These are phyloP conservation scores for Orbilia brochopaga DNA, from an alignment of 2,329 filamentous ascomycete genomes.

Conservation along the genomic window DNA sequence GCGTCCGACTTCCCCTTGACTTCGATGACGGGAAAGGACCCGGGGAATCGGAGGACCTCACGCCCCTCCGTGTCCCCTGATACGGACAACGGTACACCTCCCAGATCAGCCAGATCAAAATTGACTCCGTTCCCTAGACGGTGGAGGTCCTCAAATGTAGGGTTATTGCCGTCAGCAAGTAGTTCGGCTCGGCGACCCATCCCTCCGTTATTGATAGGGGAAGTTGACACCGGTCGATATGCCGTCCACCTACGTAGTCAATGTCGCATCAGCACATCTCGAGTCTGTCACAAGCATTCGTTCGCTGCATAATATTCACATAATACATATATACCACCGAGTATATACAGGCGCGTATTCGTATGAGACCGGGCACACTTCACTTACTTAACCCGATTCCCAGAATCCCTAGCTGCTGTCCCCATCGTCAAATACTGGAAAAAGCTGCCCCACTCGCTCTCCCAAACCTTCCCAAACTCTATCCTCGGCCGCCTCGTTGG, in stretches of 20 bases:
- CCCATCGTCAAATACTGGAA: conserved; percentile 22
- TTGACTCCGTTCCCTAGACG: no score
- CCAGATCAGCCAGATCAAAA: no score
- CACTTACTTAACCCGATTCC: conserved; percentile 1
- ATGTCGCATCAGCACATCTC: neutral
- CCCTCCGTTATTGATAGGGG: neutral
- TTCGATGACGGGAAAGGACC: conserved; percentile 17
- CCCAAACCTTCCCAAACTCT: conserved; percentile 1
- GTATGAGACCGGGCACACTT: no score
- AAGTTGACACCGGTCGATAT: conserved; percentile 20
- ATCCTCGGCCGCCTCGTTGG: conserved; percentile 11
- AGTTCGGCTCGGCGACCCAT: neutral
- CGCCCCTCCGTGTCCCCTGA: neutral
- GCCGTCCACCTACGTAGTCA: conserved; percentile 22
- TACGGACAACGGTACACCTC: neutral
- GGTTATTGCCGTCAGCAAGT: neutral
- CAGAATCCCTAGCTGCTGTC: neutral
- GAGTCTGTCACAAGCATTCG: neutral
- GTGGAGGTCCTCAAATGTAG: conserved; percentile 12
- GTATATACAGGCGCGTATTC: no score
- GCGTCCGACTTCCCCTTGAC: neutral
- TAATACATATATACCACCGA: no score
- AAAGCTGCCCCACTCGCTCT: neutral
- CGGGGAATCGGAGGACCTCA: conserved; percentile 4
- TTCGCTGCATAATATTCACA: neutral